A percentile compares a stretch with the other conserved stretches of the same genome.
Evolutionary conservation across 371 early-diverging fungal genomes (phyloP).

Genomic region (Phascolomyces articulosus): DNA sequence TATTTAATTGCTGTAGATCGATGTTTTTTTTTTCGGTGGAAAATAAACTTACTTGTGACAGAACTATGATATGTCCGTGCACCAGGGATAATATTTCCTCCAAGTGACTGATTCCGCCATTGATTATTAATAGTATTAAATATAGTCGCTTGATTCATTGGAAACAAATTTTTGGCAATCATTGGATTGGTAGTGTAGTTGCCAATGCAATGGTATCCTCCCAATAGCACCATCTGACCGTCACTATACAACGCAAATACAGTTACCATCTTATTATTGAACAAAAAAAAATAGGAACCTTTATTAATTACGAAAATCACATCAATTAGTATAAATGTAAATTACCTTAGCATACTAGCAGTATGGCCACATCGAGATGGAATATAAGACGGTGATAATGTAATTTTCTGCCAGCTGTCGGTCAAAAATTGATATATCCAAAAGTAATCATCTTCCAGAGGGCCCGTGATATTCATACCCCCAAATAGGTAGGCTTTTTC

Average conservation of each 20-base stretch:
- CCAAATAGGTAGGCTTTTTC: conserved; percentile 25
- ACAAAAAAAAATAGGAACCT: no score
- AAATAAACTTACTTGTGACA: conserved; percentile 32
- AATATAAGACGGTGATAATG: neutral
- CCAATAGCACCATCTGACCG: conserved; percentile 31
- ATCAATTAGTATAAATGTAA: no score
- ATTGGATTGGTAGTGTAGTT: conserved; percentile 16
- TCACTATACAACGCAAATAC: conserved; percentile 16
- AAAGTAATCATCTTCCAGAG: conserved; percentile 19
- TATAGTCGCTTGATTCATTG: conserved; percentile 21
- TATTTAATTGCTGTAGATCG: neutral
- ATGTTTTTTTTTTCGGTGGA: neutral
- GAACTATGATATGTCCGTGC: conserved; percentile 36
- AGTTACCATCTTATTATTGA: no score
- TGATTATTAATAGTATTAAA: conserved; percentile 17
- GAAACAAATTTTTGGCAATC: conserved; percentile 14
- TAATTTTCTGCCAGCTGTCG: conserved; percentile 21
- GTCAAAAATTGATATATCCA: conserved; percentile 24
- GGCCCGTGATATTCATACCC: conserved; percentile 33
- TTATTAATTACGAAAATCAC: no score
- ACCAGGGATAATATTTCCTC: conserved; percentile 20
- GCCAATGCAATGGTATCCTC: conserved; percentile 31
- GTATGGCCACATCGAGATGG: conserved; percentile 35
- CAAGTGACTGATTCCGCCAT: conserved; percentile 26
- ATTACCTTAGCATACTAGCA: conserved; percentile 34